Evolutionary conservation across 208 protist genomes (phyloP), one percentile per base, ranked within the genome.

Genomic region (Leishmania major): DNA sequence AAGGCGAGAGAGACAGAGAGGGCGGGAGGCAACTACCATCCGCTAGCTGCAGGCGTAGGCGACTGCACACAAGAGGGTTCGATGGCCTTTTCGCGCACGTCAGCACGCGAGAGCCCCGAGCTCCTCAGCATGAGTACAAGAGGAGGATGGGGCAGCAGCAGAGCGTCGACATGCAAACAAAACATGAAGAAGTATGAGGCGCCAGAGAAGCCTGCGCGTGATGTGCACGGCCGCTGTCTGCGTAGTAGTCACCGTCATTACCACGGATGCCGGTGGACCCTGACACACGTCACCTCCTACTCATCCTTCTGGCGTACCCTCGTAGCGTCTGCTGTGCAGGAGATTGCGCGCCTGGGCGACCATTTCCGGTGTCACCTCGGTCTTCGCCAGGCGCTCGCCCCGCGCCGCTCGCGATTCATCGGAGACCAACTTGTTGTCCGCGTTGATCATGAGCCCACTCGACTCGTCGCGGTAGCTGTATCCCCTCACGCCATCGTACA

Each of bases 401-500:
- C 81, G 87, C 75, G 91, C 86, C 47, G 88, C 87, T 4, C 82
- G 77, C 28, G 91, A 86, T 11, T 92, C 83, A 69, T 93, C 84
- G 1, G 87, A 89, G 3, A 85, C 85, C 10, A 92, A 37, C 47
- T 88, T 84, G 59, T 90, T 88, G 77, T 96, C 94, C 0, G 90
- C 90, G 79, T 96, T 96, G 13, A 94, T 25, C 83, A 89, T 88
- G 35, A 97, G 78, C 25, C 94, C 94, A 59, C 87, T 95, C 17
- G 76, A 86, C 71, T 88, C 86, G 62, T 97, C 92, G 17, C 82
- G 73, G 80, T 94, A 91, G 13, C 78, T 79, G 84, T 97, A 97
- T 6, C 88, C 92, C 53, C 77, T 89, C 17, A 88, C 75, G 17
- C 94, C 94, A 74, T 97, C 94, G 81, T 97, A 96, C 17, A 97